Evolutionary conservation across 2,329 filamentous ascomycete genomes (phyloP), one percentile per base, ranked within the genome.

Genomic region (Thermomyces lanuginosus): DNA sequence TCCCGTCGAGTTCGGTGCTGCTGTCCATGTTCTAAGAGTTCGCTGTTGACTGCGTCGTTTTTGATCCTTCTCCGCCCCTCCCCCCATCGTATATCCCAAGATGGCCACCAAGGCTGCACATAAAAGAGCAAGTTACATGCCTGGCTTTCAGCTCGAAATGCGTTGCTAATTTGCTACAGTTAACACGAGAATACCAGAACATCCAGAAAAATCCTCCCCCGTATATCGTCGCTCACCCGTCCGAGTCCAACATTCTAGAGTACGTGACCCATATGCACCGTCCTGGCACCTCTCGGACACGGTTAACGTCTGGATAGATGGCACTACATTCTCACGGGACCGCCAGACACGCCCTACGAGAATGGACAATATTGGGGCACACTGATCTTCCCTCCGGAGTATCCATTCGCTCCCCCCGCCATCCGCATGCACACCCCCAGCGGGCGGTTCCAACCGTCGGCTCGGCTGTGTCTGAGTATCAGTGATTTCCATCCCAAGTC

Each of bases 391-490:
- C 89, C 89, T 9, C 71, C 84, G 6, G 84, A 93, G 61, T 98
- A 98, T 51, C 89, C 89, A 14, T 98, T 93, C 55, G 86, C 84
- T 8, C 89, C 89, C 16, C 89, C 89, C 4, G 83, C 89, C 2
- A 98, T 98, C 54, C 82, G 86, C 48, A 98, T 98, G 89, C 89
- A 95, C 63, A 98, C 89, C 0, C 89, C 89, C 2, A 86, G 77
- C 8, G 89, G 89, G 32, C 80, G 89, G 46, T 98, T 98, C 59
- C 82, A 92, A 51, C 82, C 84, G 2, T 89, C 78, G 2, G 84
- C 82, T 8, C 72, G 89, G 26, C 71, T 98, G 12, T 98, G 89
- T 46, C 75, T 98, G 24, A 91, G 80, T 47, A 98, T 98, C 45
- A 86, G 76, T 43, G 89, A 98, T 50, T 98, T 95, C 57, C 89